Conservation (phyloP, 2,329 filamentous ascomycete species). For the Penicillium janthinellum region DNA sequence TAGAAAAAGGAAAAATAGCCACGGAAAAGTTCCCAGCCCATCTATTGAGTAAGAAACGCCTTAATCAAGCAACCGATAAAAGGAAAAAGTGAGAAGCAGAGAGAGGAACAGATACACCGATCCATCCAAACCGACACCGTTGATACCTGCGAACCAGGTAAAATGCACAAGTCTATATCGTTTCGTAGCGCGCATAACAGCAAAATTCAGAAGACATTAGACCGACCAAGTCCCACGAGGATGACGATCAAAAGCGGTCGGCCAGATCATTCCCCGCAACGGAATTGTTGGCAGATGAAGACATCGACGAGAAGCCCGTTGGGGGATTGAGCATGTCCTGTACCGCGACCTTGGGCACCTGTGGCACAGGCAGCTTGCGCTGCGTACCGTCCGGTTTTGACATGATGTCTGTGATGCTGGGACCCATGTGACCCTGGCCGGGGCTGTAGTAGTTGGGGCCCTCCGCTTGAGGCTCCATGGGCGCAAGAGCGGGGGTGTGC, state of each 20-base stretch:
- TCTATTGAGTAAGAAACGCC: constrained; percentile 29
- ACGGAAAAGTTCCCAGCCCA: constrained; percentile 18
- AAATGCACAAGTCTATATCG: constrained; percentile 46
- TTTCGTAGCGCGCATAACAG: constrained; percentile 41
- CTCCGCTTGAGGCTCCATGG: constrained; percentile 68
- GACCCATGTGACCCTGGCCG: constrained; percentile 62
- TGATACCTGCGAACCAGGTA: constrained; percentile 39
- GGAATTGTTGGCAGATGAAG: constrained; percentile 76
- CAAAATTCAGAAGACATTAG: constrained; percentile 19
- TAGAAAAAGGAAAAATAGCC: constrained; percentile 12
- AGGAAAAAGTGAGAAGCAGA: constrained; percentile 21
- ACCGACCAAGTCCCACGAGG: background rate
- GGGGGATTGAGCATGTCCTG: constrained; percentile 75
- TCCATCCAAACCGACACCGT: constrained; percentile 38
- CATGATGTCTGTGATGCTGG: constrained; percentile 91
- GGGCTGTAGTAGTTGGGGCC: constrained; percentile 61
- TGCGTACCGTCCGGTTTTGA: constrained; percentile 83
- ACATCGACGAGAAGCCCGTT: constrained; percentile 70
- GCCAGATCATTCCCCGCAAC: constrained; percentile 71
- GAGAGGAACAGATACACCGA: constrained; percentile 20
- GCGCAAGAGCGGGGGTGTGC: constrained; percentile 67
- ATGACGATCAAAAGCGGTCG: constrained; percentile 52
- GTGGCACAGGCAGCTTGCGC: constrained; percentile 86
- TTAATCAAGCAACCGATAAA: constrained; percentile 10
- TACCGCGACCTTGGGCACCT: constrained; percentile 82